phyloP scores from a whole-genome alignment of 108 stramenopile genomes.

The Stephanodiscus minutulus region DNA sequence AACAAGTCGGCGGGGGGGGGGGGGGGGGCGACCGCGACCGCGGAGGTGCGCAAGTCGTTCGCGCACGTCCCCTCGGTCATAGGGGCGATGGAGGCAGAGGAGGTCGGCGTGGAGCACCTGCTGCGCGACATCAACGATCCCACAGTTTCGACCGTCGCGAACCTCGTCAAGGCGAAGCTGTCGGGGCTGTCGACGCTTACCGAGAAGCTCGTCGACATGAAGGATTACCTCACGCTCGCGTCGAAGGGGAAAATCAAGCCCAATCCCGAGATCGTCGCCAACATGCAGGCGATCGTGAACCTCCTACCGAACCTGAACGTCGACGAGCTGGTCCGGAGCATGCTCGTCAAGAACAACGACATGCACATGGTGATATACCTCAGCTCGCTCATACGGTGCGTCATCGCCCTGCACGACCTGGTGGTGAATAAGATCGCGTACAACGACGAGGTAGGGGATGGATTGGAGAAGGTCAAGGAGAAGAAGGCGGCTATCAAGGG shows the following conservation, averaged over 20 bases:
- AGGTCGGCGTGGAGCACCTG: conserved; percentile 98
- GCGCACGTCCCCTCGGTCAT: conserved; percentile 90
- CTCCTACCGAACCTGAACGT: conserved; percentile 97
- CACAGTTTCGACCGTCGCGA: conserved; percentile 92
- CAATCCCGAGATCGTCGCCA: conserved; percentile 91
- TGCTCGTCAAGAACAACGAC: conserved; percentile 98
- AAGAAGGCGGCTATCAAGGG: conserved; percentile 56
- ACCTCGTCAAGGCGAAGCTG: conserved; percentile 93
- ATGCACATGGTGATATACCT: conserved; percentile 95
- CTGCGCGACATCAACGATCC: conserved; percentile 99
- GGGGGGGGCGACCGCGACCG: conserved; percentile 35
- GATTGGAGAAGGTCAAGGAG: conserved; percentile 31
- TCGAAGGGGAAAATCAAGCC: conserved; percentile 59
- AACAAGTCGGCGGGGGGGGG: conserved; percentile 20
- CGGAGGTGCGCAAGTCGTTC: conserved; percentile 90
- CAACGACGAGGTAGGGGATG: conserved; percentile 51
- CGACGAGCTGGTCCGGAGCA: conserved; percentile 85
- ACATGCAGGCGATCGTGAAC: conserved; percentile 96
- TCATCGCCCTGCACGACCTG: conserved; percentile 96
- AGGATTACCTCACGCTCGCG: conserved; percentile 87
- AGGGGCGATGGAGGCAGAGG: conserved; percentile 97
- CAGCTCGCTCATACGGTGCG: conserved; percentile 87
- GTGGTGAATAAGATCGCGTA: conserved; percentile 95
- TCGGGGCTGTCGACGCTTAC: conserved; percentile 87
- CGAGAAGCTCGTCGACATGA: conserved; percentile 92